Percentiles rank a stretch among this genome's conserved stretches.
These are phyloP conservation scores for Tylopilus sp. DNA, from an alignment of 1,284 basidiomycete genomes.

Conservation along the genomic window DNA sequence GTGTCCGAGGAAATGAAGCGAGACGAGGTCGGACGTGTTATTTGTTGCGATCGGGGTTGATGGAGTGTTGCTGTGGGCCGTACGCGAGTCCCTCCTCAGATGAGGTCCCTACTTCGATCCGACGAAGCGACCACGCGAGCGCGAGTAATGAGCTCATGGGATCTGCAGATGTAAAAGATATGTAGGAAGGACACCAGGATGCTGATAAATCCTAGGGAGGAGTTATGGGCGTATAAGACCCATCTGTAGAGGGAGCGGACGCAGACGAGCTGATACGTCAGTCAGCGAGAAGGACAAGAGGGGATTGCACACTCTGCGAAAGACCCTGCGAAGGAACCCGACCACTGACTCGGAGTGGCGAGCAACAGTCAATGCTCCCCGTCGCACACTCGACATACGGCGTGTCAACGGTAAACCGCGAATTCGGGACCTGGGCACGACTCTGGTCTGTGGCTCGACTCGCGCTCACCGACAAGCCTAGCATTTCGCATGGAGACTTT, in stretches of 20 bases:
- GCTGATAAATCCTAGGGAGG: constrained; percentile 44
- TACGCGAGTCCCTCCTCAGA: constrained; percentile 32
- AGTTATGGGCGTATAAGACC: constrained; percentile 42
- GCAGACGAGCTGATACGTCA: constrained; percentile 30
- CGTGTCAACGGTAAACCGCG: no score
- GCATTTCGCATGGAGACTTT: no score
- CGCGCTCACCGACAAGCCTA: no score
- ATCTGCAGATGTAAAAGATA: constrained; percentile 44
- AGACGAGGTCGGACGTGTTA: constrained; percentile 38
- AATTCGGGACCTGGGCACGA: no score
- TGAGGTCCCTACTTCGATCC: constrained; percentile 32
- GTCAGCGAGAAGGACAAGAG: constrained; percentile 18
- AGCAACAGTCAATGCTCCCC: no score
- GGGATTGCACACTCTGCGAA: not conserved
- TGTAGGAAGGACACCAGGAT: constrained; percentile 35
- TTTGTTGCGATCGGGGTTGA: constrained; percentile 24
- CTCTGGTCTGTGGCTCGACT: no score
- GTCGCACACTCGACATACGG: no score
- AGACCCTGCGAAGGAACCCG: not conserved
- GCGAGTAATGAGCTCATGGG: constrained; percentile 43
- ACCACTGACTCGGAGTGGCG: no score
- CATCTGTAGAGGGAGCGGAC: constrained; percentile 43
- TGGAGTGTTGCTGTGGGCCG: constrained; percentile 32
- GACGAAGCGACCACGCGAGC: constrained; percentile 31
- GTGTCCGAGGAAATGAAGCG: constrained; percentile 38